Evolutionary conservation across 352 stramenopile genomes (phyloP).

Genomic region (Phytophthora foliorum): DNA sequence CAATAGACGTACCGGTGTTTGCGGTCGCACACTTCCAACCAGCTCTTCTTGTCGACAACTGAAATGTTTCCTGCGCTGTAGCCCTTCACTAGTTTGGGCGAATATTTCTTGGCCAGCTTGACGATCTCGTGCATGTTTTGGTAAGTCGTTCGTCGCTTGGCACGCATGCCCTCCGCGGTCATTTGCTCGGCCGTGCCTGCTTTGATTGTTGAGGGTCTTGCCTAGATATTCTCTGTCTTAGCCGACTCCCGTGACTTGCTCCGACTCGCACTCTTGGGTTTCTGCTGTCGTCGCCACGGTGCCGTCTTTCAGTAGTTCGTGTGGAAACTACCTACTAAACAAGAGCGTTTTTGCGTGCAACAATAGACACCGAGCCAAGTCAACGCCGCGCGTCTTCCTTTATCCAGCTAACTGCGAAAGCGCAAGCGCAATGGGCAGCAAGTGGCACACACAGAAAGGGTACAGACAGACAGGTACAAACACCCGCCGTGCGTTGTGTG

Average conservation of each 20-base stretch:
- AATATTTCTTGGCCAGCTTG: constrained; percentile 91
- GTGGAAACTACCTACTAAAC: constrained; percentile 48
- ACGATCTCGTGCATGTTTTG: constrained; percentile 92
- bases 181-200: constrained; percentile 45
- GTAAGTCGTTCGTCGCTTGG: constrained; percentile 81
- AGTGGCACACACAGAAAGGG: constrained; percentile 34
- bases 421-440: constrained; percentile 45
- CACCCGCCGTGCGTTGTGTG: constrained; percentile 19
- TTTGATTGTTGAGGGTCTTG: constrained; percentile 4
- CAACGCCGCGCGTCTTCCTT: constrained; percentile 27
- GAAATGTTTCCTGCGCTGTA: constrained; percentile 92
- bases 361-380: constrained; percentile 15
- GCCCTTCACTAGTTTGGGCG: constrained; percentile 88
- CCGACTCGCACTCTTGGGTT: constrained; percentile 39
- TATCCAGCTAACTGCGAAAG: constrained; percentile 34
- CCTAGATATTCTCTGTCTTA: constrained; percentile 35
- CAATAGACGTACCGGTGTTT: constrained; percentile 76
- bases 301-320: constrained; percentile 50
- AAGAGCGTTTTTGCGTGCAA: constrained; percentile 5
- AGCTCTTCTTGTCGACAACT: constrained; percentile 93
- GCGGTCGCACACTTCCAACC: constrained; percentile 90
- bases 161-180: constrained; percentile 78
- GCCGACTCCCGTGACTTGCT: constrained; percentile 60
- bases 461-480: constrained; percentile 28
- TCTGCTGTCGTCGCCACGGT: constrained; percentile 60